Evolutionary conservation across 179 eudicot species (phyloP).

Genomic region (Dionaea muscipula): DNA sequence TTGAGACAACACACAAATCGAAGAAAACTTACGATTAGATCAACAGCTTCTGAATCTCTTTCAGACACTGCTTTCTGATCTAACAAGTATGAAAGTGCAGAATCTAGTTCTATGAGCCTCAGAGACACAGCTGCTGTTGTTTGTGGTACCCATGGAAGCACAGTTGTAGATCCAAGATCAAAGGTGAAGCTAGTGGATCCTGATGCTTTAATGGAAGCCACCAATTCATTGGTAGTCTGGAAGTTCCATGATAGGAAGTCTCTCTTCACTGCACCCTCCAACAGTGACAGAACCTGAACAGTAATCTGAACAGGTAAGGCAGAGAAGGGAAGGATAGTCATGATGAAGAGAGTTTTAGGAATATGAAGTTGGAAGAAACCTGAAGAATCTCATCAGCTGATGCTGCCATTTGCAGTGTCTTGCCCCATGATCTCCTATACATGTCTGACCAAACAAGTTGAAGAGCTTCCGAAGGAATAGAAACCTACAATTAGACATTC

Average conservation of each 20-base stretch:
- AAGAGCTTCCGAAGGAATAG: slow-evolving; percentile 60
- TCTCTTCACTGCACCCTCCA: slow-evolving; percentile 56
- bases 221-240: slow-evolving; percentile 49
- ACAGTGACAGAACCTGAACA: slow-evolving; percentile 47
- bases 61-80: slow-evolving; percentile 38
- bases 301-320: not conserved
- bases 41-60: slow-evolving; percentile 33
- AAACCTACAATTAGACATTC: slow-evolving; percentile 30
- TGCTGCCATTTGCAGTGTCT: slow-evolving; percentile 40
- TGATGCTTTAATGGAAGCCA: slow-evolving; percentile 29
- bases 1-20: not conserved
- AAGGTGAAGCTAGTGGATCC: slow-evolving; percentile 18
- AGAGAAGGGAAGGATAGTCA: not conserved
- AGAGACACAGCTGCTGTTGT: slow-evolving; percentile 71
- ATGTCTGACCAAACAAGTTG: slow-evolving; percentile 51
- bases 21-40: slow-evolving; percentile 38
- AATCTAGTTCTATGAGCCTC: slow-evolving; percentile 81
- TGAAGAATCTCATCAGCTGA: slow-evolving; percentile 65
- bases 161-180: slow-evolving; percentile 27
- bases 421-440: slow-evolving; percentile 51
- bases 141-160: slow-evolving; percentile 85
- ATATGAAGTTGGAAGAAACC: slow-evolving; percentile 18
- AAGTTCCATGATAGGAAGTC: slow-evolving; percentile 49
- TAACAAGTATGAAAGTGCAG: slow-evolving; percentile 45
- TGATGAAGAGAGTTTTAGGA: not conserved